A percentile compares a stretch with the other conserved stretches of the same genome.
phyloP scores from a whole-genome alignment of 192 early-diverging fungal genomes.

The Gigaspora rosea region DNA sequence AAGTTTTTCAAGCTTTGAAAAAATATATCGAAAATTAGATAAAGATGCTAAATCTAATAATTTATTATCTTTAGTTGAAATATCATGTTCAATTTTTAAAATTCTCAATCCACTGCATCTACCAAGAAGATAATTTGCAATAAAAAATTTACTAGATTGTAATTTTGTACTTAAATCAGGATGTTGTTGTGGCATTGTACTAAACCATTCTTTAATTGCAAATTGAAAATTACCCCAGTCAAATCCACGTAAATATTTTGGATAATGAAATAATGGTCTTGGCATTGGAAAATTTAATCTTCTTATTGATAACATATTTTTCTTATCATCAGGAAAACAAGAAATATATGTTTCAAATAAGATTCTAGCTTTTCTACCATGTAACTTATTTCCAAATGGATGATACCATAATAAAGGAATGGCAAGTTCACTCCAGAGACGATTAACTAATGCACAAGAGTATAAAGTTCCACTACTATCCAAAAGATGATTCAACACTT shows the following conservation, averaged over 20 bases:
- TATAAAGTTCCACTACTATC: background rate
- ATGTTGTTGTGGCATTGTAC: background rate
- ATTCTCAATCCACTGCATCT: background rate
- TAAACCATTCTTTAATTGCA: constrained; percentile 4
- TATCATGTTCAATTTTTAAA: background rate
- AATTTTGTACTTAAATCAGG: background rate
- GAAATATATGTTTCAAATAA: constrained; percentile 3
- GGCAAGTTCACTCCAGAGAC: background rate
- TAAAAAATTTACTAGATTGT: background rate
- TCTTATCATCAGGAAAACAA: background rate
- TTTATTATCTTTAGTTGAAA: background rate
- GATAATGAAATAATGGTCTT: constrained; percentile 16
- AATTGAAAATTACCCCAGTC: constrained; percentile 11
- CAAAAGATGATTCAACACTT: constrained; percentile 1
- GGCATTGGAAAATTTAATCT: background rate
- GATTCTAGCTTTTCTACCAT: background rate
- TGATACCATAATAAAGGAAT: constrained; percentile 7
- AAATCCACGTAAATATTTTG: constrained; percentile 19
- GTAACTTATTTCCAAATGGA: background rate
- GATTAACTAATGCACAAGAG: background rate
- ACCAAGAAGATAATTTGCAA: background rate
- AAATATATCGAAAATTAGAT: background rate
- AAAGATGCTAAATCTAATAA: background rate
- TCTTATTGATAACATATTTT: background rate
- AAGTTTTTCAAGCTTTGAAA: constrained; percentile 6